Percentiles rank a stretch among this genome's conserved stretches.
These are phyloP conservation scores for Pythium rishiriense DNA, from an alignment of 352 stramenopile genomes.

Conservation along the genomic window DNA sequence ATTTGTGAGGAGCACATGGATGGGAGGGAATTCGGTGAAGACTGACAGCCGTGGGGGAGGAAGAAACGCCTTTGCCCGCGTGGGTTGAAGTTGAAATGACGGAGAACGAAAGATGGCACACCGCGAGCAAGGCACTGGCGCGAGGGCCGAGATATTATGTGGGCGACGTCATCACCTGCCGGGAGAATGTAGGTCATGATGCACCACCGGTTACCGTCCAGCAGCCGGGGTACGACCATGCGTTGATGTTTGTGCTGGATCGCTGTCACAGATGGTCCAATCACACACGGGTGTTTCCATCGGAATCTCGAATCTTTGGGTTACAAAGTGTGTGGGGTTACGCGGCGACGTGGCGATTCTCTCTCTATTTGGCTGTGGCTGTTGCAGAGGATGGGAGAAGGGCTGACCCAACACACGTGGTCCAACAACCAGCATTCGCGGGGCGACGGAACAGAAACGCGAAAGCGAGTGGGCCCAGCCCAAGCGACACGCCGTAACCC, in stretches of 20 bases:
- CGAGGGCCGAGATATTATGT: slow-evolving; percentile 16
- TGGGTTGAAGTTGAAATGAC: slow-evolving; percentile 15
- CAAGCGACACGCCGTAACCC: slow-evolving; percentile 17
- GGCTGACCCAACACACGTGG: slow-evolving; percentile 1
- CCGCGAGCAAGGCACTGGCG: background rate
- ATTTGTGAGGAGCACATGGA: too few relatives aligned
- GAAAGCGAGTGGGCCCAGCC: background rate
- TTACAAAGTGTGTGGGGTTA: slow-evolving; percentile 22
- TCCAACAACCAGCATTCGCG: slow-evolving; percentile 8
- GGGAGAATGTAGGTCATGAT: slow-evolving; percentile 21
- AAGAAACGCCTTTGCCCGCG: background rate
- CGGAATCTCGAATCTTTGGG: slow-evolving; percentile 23
- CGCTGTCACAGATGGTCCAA: slow-evolving; percentile 8
- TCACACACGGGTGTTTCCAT: background rate
- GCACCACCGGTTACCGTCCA: slow-evolving; percentile 3
- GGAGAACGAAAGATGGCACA: background rate
- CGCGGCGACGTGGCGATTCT: slow-evolving; percentile 18
- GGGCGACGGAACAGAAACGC: slow-evolving; percentile 24
- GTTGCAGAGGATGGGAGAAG: slow-evolving; percentile 17
- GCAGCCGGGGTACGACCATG: background rate
- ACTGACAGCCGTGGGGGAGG: too few relatives aligned
- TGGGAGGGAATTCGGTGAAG: slow-evolving; percentile 1
- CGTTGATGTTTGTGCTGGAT: background rate
- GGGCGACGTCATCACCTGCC: slow-evolving; percentile 15
- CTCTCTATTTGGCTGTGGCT: slow-evolving; percentile 2